A percentile compares a stretch with the other conserved stretches of the same genome.
Conservation (phyloP, 768 basidiomycete genomes). For the Tephrocybe rancida region DNA sequence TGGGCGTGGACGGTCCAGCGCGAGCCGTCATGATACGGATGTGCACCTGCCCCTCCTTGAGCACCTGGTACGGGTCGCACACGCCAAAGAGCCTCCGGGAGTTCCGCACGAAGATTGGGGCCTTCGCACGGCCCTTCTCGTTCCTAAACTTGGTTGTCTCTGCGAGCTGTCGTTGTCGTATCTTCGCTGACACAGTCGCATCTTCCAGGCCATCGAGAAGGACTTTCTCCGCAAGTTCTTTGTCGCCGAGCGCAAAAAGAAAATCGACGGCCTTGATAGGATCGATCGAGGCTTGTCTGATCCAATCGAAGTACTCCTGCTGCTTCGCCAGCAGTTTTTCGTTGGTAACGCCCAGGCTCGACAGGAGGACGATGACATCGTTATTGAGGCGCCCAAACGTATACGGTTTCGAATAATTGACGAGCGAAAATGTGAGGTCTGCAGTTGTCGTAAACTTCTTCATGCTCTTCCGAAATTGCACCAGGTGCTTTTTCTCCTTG, state of each 20-base stretch:
- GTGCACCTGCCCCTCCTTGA: conserved; percentile 66
- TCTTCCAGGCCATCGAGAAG: conserved; percentile 58
- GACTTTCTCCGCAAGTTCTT: conserved; percentile 50
- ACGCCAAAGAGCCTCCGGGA: conserved; percentile 68
- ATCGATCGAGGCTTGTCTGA: conserved; percentile 49
- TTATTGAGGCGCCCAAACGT: conserved; percentile 70
- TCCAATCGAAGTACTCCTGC: conserved; percentile 60
- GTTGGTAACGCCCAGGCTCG: conserved; percentile 60
- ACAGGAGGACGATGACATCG: conserved; percentile 67
- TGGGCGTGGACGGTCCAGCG: conserved; percentile 55
- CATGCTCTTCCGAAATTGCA: conserved; percentile 69
- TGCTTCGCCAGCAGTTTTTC: conserved; percentile 59
- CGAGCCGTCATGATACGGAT: conserved; percentile 56
- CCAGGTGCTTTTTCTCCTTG: conserved; percentile 42
- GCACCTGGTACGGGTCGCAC: conserved; percentile 64
- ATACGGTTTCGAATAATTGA: conserved; percentile 64
- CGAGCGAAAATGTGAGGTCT: conserved; percentile 67
- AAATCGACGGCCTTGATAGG: conserved; percentile 57
- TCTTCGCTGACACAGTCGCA: conserved; percentile 36
- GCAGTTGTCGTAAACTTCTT: conserved; percentile 63
- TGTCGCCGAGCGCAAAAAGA: conserved; percentile 50
- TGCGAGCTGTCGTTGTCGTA: conserved; percentile 45
- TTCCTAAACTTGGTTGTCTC: conserved; percentile 57
- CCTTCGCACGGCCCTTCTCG: conserved; percentile 51
- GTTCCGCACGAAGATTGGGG: conserved; percentile 62